A percentile compares a stretch with the other conserved stretches of the same genome.
Evolutionary conservation across 2,329 filamentous ascomycete species (phyloP).

Genomic region (Fonsecaea pugnacius): DNA sequence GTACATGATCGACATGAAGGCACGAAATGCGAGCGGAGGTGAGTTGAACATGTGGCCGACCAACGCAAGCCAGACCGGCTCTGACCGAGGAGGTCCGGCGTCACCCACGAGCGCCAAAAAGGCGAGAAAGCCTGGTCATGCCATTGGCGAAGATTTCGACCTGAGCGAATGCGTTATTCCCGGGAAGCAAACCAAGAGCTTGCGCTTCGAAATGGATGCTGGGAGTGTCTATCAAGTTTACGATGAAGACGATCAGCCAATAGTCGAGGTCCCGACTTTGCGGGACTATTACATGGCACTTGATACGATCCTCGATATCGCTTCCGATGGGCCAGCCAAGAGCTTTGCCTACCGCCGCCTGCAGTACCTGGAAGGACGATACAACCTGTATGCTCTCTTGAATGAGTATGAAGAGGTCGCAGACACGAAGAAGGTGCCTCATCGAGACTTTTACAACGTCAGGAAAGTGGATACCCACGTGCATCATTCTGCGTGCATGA

Average conservation of each 20-base stretch:
- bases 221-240: conserved; percentile 93
- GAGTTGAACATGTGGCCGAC: conserved; percentile 34
- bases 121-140: conserved; percentile 80
- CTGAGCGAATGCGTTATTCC: conserved; percentile 73
- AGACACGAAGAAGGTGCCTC: conserved; percentile 95
- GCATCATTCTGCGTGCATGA: conserved; percentile 99
- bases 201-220: conserved; percentile 78
- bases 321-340: conserved; percentile 93
- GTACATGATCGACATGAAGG: conserved; percentile 34
- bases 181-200: conserved; percentile 70
- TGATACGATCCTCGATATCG: conserved; percentile 83
- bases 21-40: conserved; percentile 14
- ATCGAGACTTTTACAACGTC: conserved; percentile 99
- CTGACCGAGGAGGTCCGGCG: conserved; percentile 39
- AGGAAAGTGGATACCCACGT: conserved; percentile 99
- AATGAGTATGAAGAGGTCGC: conserved; percentile 99
- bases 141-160: conserved; percentile 91
- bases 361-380: conserved; percentile 95
- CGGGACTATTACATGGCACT: conserved; percentile 96
- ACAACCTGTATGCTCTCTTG: conserved; percentile 87
- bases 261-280: conserved; percentile 84
- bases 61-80: conserved; percentile 40
- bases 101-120: conserved; percentile 57
- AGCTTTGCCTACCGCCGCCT: conserved; percentile 94
- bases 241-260: conserved; percentile 67